phyloP scores from a whole-genome alignment of 2,329 filamentous ascomycete genomes.

The Colletotrichum sojae region DNA sequence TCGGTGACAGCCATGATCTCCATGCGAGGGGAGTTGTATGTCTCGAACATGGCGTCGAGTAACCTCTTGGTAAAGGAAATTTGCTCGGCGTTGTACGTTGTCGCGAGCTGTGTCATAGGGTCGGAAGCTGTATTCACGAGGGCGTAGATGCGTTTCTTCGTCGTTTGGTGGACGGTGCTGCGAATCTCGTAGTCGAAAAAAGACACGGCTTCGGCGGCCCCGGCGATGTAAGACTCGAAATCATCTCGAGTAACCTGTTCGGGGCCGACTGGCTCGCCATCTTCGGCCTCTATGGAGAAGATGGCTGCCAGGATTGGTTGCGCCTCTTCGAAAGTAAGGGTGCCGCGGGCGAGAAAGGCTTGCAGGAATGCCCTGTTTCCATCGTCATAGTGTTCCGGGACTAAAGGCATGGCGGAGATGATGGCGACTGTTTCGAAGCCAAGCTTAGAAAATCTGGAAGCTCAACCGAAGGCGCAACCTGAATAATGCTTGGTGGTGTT shows the following conservation, averaged over 20 bases:
- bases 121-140: conserved; percentile 93
- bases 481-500: background rate
- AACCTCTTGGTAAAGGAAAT: conserved; percentile 90
- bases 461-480: too few relatives aligned
- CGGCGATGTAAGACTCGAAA: conserved; percentile 77
- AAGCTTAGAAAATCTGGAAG: background rate
- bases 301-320: conserved; percentile 84
- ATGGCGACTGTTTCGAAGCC: background rate
- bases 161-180: conserved; percentile 77
- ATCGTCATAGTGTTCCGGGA: conserved; percentile 64
- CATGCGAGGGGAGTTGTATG: conserved; percentile 82
- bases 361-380: conserved; percentile 91
- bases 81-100: conserved; percentile 84
- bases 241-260: conserved; percentile 78
- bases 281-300: conserved; percentile 66
- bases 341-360: conserved; percentile 83
- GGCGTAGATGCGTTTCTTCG: conserved; percentile 79
- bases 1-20: conserved; percentile 87
- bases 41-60: conserved; percentile 93
- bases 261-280: conserved; percentile 59
- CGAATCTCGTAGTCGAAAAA: conserved; percentile 91
- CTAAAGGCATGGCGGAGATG: conserved; percentile 36
- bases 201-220: conserved; percentile 80
- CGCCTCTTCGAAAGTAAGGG: conserved; percentile 82
- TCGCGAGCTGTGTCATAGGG: conserved; percentile 87